phyloP scores from a whole-genome alignment of 164 flowering plant genomes.

The Piper betle region DNA sequence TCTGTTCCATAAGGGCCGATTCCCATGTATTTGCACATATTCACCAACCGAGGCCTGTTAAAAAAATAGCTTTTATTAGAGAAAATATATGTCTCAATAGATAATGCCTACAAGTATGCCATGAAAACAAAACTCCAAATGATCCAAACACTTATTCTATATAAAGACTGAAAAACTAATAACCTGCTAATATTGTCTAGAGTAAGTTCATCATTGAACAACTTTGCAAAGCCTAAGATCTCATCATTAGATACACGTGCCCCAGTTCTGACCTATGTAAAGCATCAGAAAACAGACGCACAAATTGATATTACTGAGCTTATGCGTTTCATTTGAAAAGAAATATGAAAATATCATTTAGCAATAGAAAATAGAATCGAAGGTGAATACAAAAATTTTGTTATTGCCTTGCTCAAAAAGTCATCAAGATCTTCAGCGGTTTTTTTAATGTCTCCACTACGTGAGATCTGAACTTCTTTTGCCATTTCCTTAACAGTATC shows the following conservation, averaged over 20 bases:
- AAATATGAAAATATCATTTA: too few relatives aligned
- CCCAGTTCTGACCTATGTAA: slow-evolving; percentile 67
- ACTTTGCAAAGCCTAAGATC: slow-evolving; percentile 84
- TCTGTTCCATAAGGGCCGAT: slow-evolving; percentile 82
- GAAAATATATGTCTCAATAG: background rate
- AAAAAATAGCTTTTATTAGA: background rate
- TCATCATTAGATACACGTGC: slow-evolving; percentile 72
- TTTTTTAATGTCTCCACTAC: slow-evolving; percentile 80
- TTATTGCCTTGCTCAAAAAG: slow-evolving; percentile 53
- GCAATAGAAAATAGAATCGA: background rate
- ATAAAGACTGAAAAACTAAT: background rate
- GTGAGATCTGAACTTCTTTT: slow-evolving; percentile 73
- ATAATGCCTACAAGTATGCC: background rate
- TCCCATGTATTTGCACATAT: slow-evolving; percentile 96
- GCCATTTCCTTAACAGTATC: slow-evolving; percentile 98
- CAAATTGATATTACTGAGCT: too few relatives aligned
- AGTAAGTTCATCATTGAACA: slow-evolving; percentile 94
- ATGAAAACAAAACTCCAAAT: background rate
- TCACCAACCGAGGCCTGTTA: slow-evolving; percentile 69
- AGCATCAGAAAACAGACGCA: slow-evolving; percentile 1
- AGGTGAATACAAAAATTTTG: background rate
- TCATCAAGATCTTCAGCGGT: slow-evolving; percentile 95
- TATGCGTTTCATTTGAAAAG: background rate
- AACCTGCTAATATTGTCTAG: slow-evolving; percentile 97
- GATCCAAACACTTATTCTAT: background rate